phyloP scores from a whole-genome alignment of 2,329 filamentous ascomycete species.

The Bretziella fagacearum region DNA sequence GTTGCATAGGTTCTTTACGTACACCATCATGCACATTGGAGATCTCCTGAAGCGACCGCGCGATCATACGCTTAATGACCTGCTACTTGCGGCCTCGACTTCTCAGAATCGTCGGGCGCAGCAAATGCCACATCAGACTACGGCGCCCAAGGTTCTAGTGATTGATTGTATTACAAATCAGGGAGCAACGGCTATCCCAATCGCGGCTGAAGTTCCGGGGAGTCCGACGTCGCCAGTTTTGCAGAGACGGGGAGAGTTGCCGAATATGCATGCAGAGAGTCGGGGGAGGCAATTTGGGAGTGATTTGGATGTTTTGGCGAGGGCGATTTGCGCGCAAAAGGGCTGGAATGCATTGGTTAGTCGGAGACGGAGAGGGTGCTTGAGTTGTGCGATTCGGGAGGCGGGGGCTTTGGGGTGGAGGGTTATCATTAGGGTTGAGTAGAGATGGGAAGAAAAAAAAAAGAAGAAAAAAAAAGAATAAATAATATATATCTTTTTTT shows the following conservation, averaged over 20 bases:
- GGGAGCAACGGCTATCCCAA: slow-evolving; percentile 14
- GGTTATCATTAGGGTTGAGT: slow-evolving; percentile 44
- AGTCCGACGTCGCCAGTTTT: slow-evolving; percentile 16
- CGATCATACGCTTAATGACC: slow-evolving; percentile 29
- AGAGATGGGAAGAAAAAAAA: background rate
- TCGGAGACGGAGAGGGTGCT: slow-evolving; percentile 47
- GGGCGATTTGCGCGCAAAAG: slow-evolving; percentile 56
- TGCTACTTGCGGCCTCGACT: slow-evolving; percentile 24
- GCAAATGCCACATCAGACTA: slow-evolving; percentile 20
- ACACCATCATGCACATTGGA: slow-evolving; percentile 40
- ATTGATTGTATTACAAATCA: slow-evolving; percentile 45
- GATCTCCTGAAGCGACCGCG: slow-evolving; percentile 33
- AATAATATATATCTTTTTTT: background rate
- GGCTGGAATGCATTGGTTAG: slow-evolving; percentile 61
- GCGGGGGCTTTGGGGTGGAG: slow-evolving; percentile 53
- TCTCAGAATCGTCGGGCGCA: slow-evolving; percentile 19
- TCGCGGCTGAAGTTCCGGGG: slow-evolving; percentile 25
- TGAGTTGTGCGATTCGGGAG: slow-evolving; percentile 59
- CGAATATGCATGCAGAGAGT: slow-evolving; percentile 38
- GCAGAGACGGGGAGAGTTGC: slow-evolving; percentile 20
- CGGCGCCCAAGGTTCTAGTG: slow-evolving; percentile 33
- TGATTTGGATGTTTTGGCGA: slow-evolving; percentile 51
- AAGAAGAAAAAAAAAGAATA: background rate
- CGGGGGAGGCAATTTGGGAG: slow-evolving; percentile 42
- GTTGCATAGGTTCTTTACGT: slow-evolving; percentile 45